Percentiles rank a stretch among this genome's conserved stretches.
Evolutionary conservation across 345 rosid species (phyloP).

Genomic region (Brassica carinata): DNA sequence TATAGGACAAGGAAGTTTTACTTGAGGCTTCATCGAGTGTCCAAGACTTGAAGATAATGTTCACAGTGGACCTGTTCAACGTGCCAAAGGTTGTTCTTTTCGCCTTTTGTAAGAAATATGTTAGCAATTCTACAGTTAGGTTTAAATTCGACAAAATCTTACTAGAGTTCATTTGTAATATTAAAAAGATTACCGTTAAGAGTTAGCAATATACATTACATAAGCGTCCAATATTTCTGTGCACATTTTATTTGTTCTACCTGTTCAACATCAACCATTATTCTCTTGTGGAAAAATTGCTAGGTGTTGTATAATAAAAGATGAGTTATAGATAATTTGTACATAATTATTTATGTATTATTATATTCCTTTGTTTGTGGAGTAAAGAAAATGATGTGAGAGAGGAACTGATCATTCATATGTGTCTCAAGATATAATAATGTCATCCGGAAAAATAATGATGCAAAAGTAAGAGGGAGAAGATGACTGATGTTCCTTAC

Average conservation of each 20-base stretch:
- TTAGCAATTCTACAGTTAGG: not conserved
- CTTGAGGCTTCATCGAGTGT: slow-evolving; percentile 55
- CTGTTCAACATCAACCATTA: too few relatives aligned
- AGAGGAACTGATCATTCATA: too few relatives aligned
- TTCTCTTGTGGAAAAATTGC: too few relatives aligned
- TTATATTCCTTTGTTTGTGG: too few relatives aligned
- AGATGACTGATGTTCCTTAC: too few relatives aligned
- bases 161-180: not conserved
- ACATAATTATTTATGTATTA: too few relatives aligned
- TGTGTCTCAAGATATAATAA: too few relatives aligned
- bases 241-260: not conserved
- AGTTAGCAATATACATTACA: not conserved
- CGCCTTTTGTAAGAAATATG: slow-evolving; percentile 11
- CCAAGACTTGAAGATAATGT: slow-evolving; percentile 40
- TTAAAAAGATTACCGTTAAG: not conserved
- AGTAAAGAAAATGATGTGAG: too few relatives aligned
- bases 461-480: too few relatives aligned
- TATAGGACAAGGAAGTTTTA: slow-evolving; percentile 65
- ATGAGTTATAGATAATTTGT: too few relatives aligned
- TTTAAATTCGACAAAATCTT: not conserved
- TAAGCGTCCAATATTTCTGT: not conserved
- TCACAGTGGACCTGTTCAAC: not conserved
- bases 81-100: not conserved
- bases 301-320: too few relatives aligned
- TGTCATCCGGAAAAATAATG: too few relatives aligned